A percentile compares a stretch with the other conserved stretches of the same genome.
phyloP scores from a whole-genome alignment of 176 grass and related monocot species.

The Oryza australiensis region DNA sequence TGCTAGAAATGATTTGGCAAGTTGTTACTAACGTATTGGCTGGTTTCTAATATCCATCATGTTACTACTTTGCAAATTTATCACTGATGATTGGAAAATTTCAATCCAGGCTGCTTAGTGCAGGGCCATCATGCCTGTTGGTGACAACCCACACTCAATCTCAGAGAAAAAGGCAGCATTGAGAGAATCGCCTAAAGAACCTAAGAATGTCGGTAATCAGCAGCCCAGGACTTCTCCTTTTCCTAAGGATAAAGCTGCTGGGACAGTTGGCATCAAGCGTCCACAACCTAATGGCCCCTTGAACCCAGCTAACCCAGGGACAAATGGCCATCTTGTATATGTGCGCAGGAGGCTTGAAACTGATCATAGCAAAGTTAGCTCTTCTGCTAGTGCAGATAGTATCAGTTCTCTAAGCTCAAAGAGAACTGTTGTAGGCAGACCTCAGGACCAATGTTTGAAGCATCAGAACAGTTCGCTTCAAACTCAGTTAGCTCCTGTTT shows the following conservation, averaged over 20 bases:
- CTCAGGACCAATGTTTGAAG: conserved; percentile 41
- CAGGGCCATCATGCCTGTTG: conserved; percentile 47
- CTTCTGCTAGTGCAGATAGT: conserved; percentile 34
- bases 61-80: neutral
- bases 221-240: conserved; percentile 30
- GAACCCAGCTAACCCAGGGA: conserved; percentile 46
- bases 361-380: conserved; percentile 66
- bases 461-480: conserved; percentile 23
- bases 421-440: conserved; percentile 22
- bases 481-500: conserved; percentile 13
- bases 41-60: neutral
- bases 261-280: conserved; percentile 61
- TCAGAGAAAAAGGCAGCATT: conserved; percentile 72
- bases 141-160: conserved; percentile 54
- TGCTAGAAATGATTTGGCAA: neutral
- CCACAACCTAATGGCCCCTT: conserved; percentile 39
- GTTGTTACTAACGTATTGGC: conserved; percentile 2
- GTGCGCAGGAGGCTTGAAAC: conserved; percentile 80
- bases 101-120: conserved; percentile 29
- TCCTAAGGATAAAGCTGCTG: conserved; percentile 48
- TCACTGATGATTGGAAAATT: conserved; percentile 27
- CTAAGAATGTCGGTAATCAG: conserved; percentile 40
- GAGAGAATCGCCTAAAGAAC: conserved; percentile 60
- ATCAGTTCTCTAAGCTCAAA: conserved; percentile 40
- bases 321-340: conserved; percentile 76